Conservation (phyloP, 805 yeast species). For the Scheffersomyces spartinae region DNA sequence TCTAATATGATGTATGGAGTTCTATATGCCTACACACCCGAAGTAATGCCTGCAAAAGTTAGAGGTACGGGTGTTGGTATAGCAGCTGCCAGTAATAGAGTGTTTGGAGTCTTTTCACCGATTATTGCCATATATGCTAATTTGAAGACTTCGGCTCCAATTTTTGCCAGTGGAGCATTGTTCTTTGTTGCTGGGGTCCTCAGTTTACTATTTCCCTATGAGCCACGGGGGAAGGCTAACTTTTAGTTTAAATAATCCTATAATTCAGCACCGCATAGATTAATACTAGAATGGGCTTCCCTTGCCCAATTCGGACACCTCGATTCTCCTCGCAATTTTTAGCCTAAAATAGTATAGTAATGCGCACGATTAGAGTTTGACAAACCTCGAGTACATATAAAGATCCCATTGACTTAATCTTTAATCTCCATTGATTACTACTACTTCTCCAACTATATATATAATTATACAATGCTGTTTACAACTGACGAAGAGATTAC, state of each 20-base stretch:
- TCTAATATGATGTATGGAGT: constrained; percentile 49
- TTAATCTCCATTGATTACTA: too few species aligned
- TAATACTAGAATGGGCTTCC: too few species aligned
- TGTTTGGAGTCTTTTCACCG: constrained; percentile 47
- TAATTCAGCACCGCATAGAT: too few species aligned
- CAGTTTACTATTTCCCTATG: constrained; percentile 36
- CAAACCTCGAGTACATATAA: too few species aligned
- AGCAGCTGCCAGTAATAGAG: constrained; percentile 42
- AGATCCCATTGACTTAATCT: too few species aligned
- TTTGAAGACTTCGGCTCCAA: constrained; percentile 44
- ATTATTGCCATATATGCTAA: constrained; percentile 44
- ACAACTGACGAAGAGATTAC: constrained; percentile 40
- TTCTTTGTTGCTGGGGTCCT: constrained; percentile 38
- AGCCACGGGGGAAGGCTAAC: constrained; percentile 22
- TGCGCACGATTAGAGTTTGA: too few species aligned
- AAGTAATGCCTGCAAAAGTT: constrained; percentile 41
- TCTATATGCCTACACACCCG: constrained; percentile 57
- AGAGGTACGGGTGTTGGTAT: constrained; percentile 53
- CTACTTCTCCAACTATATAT: too few species aligned
- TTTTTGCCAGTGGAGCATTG: constrained; percentile 49
- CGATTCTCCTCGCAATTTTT: too few species aligned
- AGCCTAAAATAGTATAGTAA: too few species aligned
- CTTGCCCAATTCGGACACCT: too few species aligned
- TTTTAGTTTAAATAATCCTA: too few species aligned
- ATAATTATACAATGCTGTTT: constrained; percentile 38